Evolutionary conservation across 257 asterid species (phyloP).

Genomic region (Nyctanthes arbortristis): DNA sequence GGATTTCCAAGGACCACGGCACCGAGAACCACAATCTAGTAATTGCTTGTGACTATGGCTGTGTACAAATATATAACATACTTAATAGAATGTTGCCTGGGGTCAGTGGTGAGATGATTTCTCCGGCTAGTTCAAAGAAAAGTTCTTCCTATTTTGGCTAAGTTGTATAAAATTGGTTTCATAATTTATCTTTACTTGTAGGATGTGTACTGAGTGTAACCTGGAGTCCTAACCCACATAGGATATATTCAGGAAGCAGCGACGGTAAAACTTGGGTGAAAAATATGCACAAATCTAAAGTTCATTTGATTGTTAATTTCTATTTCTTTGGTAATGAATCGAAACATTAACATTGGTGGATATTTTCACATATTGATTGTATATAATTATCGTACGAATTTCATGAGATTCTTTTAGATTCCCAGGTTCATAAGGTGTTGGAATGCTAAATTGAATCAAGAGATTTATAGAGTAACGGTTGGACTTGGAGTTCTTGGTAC

Average conservation of each 20-base stretch:
- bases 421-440: constrained; percentile 85
- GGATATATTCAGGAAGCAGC: constrained; percentile 88
- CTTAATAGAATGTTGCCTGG: constrained; percentile 55
- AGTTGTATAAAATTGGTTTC: constrained; percentile 17
- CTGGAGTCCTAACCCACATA: constrained; percentile 78
- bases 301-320: neutral
- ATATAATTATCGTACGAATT: neutral
- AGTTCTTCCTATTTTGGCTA: neutral
- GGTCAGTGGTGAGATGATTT: constrained; percentile 84
- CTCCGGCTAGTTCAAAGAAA: constrained; percentile 15
- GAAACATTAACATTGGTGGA: neutral
- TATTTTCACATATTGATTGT: neutral
- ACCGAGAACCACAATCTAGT: constrained; percentile 47
- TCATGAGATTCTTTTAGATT: constrained; percentile 15
- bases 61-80: constrained; percentile 66
- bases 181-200: constrained; percentile 25
- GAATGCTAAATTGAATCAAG: constrained; percentile 66
- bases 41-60: constrained; percentile 87
- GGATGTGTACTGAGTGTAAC: constrained; percentile 79
- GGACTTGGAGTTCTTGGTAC: constrained; percentile 62
- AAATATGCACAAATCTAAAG: neutral
- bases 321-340: constrained; percentile 13
- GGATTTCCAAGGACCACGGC: constrained; percentile 40
- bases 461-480: constrained; percentile 79
- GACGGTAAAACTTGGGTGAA: constrained; percentile 52